Evolutionary conservation across 352 stramenopile genomes (phyloP), one percentile per base, ranked within the genome.

Genomic region (Globisporangium lucens): DNA sequence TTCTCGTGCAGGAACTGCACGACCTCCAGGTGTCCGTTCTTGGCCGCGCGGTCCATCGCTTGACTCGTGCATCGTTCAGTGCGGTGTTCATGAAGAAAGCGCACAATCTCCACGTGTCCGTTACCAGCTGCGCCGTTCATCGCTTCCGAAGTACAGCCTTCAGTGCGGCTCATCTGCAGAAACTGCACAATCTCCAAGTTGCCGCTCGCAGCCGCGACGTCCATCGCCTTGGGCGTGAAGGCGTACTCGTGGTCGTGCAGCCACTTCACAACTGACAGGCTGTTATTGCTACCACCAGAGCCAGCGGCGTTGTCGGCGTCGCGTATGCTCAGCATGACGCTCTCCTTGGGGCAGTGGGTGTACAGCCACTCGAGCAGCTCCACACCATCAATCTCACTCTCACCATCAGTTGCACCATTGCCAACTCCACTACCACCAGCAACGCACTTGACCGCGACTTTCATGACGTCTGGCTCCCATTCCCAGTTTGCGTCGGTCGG

Each of bases 11-110:
- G 27, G 15, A 67, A 70, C 13, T 15, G 15, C 5, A 70, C 58
- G 7, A 67, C 35, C 4, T n/a, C 15, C 4, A 67, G 22, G 24
- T 70, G 58, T 15, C 67, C 61, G 27, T 58, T 59, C 38, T 60
- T 53, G 22, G 53, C 67, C 1, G 67, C 61, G 13, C n/a, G 15
- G 35, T 72, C 67, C 56, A 72, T 64, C 10, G 67, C 67, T 6
- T 56, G 22, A 9, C 24, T 63, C 43, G 59, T 57, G 36, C 66
- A 68, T 27, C 66, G 60, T 68, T 68, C 66, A 4, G 27, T 38
- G 1, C 67, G 61, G 1, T 69, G 30, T 17, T 46, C 53, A 20
- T 72, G 67, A n/a, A 72, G 52, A 47, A 65, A 72, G 20, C 41
- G 52, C 13, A 69, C 67, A 6, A 72, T 49, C 2, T 65, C 33